phyloP scores from a whole-genome alignment of 2,329 filamentous ascomycete genomes.

The Pseudogymnoascus sp. region DNA sequence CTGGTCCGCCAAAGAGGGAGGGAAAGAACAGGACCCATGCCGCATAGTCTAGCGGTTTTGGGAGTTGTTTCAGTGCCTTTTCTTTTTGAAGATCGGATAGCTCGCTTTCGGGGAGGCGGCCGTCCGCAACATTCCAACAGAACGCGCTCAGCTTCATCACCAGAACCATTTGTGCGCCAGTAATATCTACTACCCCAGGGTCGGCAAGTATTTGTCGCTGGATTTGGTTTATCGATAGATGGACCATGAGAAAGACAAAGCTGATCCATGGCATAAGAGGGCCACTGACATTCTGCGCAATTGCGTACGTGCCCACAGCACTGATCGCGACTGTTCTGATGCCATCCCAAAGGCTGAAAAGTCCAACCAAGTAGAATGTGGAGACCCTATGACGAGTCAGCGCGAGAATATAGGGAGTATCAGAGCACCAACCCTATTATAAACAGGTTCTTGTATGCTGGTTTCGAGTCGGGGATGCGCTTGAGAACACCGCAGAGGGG shows the following conservation, averaged over 20 bases:
- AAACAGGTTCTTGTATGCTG: slow-evolving; percentile 81
- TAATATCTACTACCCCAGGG: slow-evolving; percentile 71
- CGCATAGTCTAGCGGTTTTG: slow-evolving; percentile 69
- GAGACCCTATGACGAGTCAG: slow-evolving; percentile 49
- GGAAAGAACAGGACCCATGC: slow-evolving; percentile 97
- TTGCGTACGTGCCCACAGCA: slow-evolving; percentile 70
- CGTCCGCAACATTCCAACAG: slow-evolving; percentile 97
- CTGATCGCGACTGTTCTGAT: slow-evolving; percentile 72
- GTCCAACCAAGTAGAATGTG: slow-evolving; percentile 83
- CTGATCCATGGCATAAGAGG: slow-evolving; percentile 97
- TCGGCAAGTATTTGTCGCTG: slow-evolving; percentile 64
- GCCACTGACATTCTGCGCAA: slow-evolving; percentile 75
- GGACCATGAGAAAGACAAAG: slow-evolving; percentile 89
- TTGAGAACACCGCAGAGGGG: slow-evolving; percentile 85
- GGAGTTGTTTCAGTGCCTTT: slow-evolving; percentile 67
- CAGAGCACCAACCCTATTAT: slow-evolving; percentile 58
- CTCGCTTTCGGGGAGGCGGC: slow-evolving; percentile 67
- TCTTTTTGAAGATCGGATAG: slow-evolving; percentile 85
- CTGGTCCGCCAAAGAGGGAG: slow-evolving; percentile 77
- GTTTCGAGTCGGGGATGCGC: slow-evolving; percentile 76
- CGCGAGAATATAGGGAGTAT: slow-evolving; percentile 10
- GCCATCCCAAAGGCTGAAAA: slow-evolving; percentile 89
- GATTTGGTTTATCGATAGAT: slow-evolving; percentile 89
- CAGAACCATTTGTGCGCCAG: slow-evolving; percentile 93
- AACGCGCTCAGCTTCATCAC: slow-evolving; percentile 97